Percentiles rank a stretch among this genome's conserved stretches.
Conservation (phyloP, 176 grass and related monocot species). For the barley (Hordeum vulgare) region MorexV3_pseudomolecules_assembly NC_058519.1:57667153-57667652, state of each 20-base stretch:
- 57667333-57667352: conserved; percentile 87
- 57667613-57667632: neutral
- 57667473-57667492: neutral
- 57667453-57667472: neutral
- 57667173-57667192: conserved; percentile 72
- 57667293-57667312: conserved; percentile 90
- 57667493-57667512: neutral
- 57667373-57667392: conserved; percentile 69
- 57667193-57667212: conserved; percentile 84
- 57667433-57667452: neutral
- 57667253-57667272: conserved; percentile 84
- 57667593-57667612: conserved; percentile 6
- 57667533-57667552: neutral
- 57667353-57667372: conserved; percentile 84
- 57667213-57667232: conserved; percentile 94
- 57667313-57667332: conserved; percentile 91
- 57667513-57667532: neutral
- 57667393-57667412: conserved; percentile 81
- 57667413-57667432: conserved; percentile 93
- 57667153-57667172: conserved; percentile 60
- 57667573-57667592: neutral
- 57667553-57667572: neutral
- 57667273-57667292: conserved; percentile 79
- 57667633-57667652: neutral
- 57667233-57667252: conserved; percentile 91